Evolutionary conservation across 2,329 filamentous ascomycete genomes (phyloP).

Genomic region (Coleophoma crateriformis): DNA sequence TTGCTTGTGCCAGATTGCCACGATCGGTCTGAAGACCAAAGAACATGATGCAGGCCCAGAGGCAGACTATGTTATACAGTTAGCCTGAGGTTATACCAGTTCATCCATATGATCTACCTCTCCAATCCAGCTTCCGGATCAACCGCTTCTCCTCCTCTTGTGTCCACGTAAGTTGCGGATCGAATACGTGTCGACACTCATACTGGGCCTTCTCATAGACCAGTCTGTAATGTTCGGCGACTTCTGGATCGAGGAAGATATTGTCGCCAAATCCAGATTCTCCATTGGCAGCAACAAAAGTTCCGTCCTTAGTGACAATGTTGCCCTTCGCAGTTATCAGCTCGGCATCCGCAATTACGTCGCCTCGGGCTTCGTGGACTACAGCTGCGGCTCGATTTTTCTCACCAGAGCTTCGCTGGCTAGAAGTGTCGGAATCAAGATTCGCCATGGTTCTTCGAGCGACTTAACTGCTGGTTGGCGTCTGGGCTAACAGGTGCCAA

Average conservation of each 20-base stretch:
- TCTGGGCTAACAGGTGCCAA: no score
- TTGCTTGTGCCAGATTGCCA: constrained; percentile 51
- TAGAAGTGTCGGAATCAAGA: no score
- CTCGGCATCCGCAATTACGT: no score
- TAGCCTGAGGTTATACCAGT: no score
- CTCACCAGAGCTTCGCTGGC: no score
- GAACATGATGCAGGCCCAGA: constrained; percentile 46
- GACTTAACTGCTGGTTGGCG: no score
- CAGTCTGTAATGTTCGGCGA: constrained; percentile 6
- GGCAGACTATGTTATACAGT: background rate
- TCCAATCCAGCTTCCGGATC: constrained; percentile 4
- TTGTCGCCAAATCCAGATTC: background rate
- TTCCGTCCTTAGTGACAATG: background rate
- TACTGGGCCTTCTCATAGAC: constrained; percentile 12
- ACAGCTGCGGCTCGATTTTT: no score
- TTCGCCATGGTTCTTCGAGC: no score
- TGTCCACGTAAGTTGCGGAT: constrained; percentile 9
- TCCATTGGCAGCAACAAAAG: background rate
- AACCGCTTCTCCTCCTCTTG: constrained; percentile 10
- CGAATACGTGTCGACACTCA: constrained; percentile 12
- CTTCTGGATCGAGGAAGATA: background rate
- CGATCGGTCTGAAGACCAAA: constrained; percentile 56
- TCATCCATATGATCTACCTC: no score
- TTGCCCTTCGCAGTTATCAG: no score
- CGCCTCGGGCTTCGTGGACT: no score